Base-by-base conservation (phyloP, 2,329 filamentous ascomycete genomes). In the Sporothrix phasma region DNA sequence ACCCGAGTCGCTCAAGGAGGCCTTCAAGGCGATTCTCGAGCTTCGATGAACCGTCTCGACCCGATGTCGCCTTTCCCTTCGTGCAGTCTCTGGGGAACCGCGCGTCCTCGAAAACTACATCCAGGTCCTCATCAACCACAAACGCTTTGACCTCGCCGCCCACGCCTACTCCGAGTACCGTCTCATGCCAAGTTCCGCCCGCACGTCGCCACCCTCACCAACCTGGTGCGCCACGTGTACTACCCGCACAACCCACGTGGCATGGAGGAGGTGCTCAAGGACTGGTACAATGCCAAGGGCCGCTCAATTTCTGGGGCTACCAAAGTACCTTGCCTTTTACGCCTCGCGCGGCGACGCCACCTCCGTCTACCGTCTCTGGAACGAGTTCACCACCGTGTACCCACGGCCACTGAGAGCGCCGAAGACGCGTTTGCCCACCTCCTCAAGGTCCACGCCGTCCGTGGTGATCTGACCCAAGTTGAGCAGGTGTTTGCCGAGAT, bases 361-460 rank as follows among this genome's bases (percentile, higher is more conserved):
- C 39, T 71, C 74, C 17, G 78, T 83, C 2, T 73, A 76, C 49
- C 73, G 73, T 6, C 68, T 84, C 24, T 82, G 80, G 76, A 70
- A 72, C 13, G 74, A 79, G 53, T 82, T 78, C 58, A 71, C 74
- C 10, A 62, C 70, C 22, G 66, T 71, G 0, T 79, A 76, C 68
- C 69, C 66, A 7, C 37, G 5, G 63, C 67, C 26, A 43, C 66
- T n/a, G 6, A 7, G n/a, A 59, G 61, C 4, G 64, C 69, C 41
- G 73, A 76, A 1, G 68, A 74, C 37, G 77, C 74, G 3, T 79
- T 84, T 67, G 72, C 79, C n/a, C 83, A 85, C 53, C 76, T 92
- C 3, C 78, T 95, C 46, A 84, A 88, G 68, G 88, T 87, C 0
- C 84, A 93, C 74, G 87, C 90, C 1, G 82, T 84, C 64, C 78